Evolutionary conservation across 495 filamentous ascomycete species (phyloP).

Genomic region (Extremus antarcticus): DNA sequence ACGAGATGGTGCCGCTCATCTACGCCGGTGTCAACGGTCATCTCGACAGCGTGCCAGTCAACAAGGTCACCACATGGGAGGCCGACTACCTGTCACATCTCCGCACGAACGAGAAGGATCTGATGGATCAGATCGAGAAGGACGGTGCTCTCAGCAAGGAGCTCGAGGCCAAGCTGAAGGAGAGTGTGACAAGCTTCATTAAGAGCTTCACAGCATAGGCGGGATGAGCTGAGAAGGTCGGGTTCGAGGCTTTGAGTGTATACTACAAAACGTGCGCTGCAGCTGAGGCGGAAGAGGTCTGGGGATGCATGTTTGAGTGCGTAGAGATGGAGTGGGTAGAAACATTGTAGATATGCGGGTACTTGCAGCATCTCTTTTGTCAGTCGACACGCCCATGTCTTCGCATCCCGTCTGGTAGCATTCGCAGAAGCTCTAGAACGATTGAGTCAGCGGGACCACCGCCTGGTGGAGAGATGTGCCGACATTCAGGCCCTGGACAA

Average conservation of each 20-base stretch:
- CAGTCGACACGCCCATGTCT: not conserved
- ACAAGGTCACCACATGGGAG: constrained; percentile 84
- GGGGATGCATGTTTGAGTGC: not conserved
- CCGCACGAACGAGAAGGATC: constrained; percentile 74
- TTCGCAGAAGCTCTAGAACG: too few species aligned
- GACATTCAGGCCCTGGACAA: too few species aligned
- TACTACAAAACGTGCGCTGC: not conserved
- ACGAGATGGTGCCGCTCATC: constrained; percentile 99
- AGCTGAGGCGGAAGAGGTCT: not conserved
- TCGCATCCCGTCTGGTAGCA: not conserved
- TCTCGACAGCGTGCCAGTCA: constrained; percentile 77
- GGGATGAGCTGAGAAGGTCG: not conserved
- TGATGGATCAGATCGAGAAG: constrained; percentile 82
- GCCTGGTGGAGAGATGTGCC: too few species aligned
- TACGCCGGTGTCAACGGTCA: constrained; percentile 97
- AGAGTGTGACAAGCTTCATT: constrained; percentile 70
- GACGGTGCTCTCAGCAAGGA: constrained; percentile 96
- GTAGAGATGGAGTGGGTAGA: not conserved
- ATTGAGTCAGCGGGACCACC: too few species aligned
- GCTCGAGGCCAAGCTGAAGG: constrained; percentile 75
- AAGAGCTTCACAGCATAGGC: constrained; percentile 59
- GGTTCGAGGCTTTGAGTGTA: not conserved
- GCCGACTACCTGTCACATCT: constrained; percentile 84
- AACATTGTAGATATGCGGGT: constrained; percentile 3
- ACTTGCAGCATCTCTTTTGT: constrained; percentile 4